Evolutionary conservation across 2,329 filamentous ascomycete genomes (phyloP).

Genomic region (Neoascochyta sp.): DNA sequence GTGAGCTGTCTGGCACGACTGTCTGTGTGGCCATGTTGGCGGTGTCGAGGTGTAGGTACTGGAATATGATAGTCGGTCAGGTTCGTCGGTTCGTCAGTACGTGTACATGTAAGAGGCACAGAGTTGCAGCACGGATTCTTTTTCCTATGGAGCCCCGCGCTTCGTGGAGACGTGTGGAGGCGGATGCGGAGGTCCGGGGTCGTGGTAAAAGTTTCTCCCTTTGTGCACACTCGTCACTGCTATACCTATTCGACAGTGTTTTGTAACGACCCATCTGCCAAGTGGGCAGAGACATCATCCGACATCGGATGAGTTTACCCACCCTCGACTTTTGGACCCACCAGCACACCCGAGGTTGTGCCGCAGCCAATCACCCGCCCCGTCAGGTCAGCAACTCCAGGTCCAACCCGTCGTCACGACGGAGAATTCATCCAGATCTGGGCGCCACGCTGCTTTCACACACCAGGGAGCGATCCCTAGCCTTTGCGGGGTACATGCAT

Average conservation of each 20-base stretch:
- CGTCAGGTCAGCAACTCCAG: no score
- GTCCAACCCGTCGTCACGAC: no score
- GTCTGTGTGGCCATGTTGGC: slow-evolving; percentile 6
- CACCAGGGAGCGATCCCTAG: slow-evolving; percentile 2
- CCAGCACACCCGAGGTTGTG: background rate
- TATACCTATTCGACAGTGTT: no score
- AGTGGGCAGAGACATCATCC: slow-evolving; percentile 9
- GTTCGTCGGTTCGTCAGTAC: no score
- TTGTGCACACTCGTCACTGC: no score
- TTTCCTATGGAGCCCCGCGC: slow-evolving; percentile 6
- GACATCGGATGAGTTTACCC: slow-evolving; percentile 10
- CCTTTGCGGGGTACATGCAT: slow-evolving; percentile 8
- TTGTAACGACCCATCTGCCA: slow-evolving; percentile 3
- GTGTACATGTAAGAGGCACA: slow-evolving; percentile 1
- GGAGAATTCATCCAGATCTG: no score
- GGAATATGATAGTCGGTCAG: no score
- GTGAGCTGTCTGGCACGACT: slow-evolving; percentile 7
- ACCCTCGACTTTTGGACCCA: slow-evolving; percentile 4
- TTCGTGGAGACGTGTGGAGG: slow-evolving; percentile 6
- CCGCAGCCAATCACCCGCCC: slow-evolving; percentile 4
- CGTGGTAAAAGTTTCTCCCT: slow-evolving; percentile 7
- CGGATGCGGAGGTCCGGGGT: slow-evolving; percentile 1
- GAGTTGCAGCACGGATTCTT: slow-evolving; percentile 3
- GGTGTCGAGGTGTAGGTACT: no score
- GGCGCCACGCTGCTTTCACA: no score